phyloP scores from a whole-genome alignment of 2,329 filamentous ascomycete species.

The Fusarium incarnatum region DNA sequence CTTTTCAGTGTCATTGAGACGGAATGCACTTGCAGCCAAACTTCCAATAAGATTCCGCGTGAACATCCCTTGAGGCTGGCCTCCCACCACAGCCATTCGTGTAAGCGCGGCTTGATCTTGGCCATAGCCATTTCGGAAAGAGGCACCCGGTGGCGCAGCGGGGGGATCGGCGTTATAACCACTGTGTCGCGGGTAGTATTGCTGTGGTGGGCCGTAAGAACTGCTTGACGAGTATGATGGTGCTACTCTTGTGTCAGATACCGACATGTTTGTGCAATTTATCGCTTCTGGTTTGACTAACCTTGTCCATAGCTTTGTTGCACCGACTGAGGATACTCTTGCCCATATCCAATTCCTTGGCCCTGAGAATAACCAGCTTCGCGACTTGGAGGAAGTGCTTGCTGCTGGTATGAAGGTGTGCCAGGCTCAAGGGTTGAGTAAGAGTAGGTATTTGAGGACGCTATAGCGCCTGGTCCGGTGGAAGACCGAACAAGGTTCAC shows the following conservation, averaged over 20 bases:
- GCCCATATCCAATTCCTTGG: constrained; percentile 47
- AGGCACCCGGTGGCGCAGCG: constrained; percentile 43
- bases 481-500: constrained; percentile 74
- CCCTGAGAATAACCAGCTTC: constrained; percentile 51
- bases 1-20: constrained; percentile 80
- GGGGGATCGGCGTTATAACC: constrained; percentile 47
- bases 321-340: constrained; percentile 49
- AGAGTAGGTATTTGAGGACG: constrained; percentile 81
- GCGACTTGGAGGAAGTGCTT: constrained; percentile 54
- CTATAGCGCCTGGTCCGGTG: constrained; percentile 80
- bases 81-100: constrained; percentile 55
- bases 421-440: constrained; percentile 64
- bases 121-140: constrained; percentile 48
- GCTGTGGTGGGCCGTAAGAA: constrained; percentile 53
- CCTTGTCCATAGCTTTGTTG: constrained; percentile 51
- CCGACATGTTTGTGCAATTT: background rate
- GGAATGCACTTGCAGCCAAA: constrained; percentile 87
- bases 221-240: constrained; percentile 49
- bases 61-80: constrained; percentile 82
- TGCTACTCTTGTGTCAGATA: constrained; percentile 32
- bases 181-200: constrained; percentile 53
- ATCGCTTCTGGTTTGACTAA: constrained; percentile 29
- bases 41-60: constrained; percentile 95
- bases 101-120: constrained; percentile 49
- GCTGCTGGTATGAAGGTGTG: constrained; percentile 49